Base-by-base conservation (phyloP, 2,329 filamentous ascomycete genomes). In the Chrysoporthe deuterocubensis region DNA sequence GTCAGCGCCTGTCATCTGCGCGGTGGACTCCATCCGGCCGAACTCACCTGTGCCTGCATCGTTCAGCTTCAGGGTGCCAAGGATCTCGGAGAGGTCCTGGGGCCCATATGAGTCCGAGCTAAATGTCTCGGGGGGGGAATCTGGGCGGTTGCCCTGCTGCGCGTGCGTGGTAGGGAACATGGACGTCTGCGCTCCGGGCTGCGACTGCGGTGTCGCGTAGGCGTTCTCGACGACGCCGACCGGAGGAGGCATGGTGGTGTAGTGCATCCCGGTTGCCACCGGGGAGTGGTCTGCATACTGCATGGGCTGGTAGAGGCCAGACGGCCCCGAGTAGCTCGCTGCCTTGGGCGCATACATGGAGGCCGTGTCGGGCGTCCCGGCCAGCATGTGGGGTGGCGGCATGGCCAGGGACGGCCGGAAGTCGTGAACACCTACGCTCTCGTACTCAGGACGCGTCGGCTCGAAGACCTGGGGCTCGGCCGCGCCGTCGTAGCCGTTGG, bases 61-160 rank as follows among this genome's bases (percentile, higher is more conserved):
- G 70, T 96, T 91, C 73, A 98, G 93, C 75, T 92, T 94, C 16
- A 98, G 83, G 54, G 93, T 91, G 8, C 95, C 95, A 50, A 98
- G 83, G 13, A 96, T 88, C 74, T 96, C 92, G 14, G 90, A 89
- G 2, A 97, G 84, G 74, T 92, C 90, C 50, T 90, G 87, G 65
- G 91, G 87, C 42, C 87, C 89, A 69, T 91, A 91, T 48, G 87
- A 83, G 60, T 91, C 88, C 40, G 85, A 83, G 8, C 88, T 85
- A 70, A 88, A 87, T 11, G 84, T 85, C 14, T 85, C 81, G 2
- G 82, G 81, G 6, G 84, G 79, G 2, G 81, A 79, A 57, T 78
- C 77, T 0, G 81, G 77, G 58, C 79, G 79, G 1, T 78, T 76
- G 56, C 74, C 80, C 71, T 75, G 83, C 73, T 74, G 86, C 77